Conservation (phyloP, 768 basidiomycete genomes). For the Lepiota brunneoincarnata region DNA sequence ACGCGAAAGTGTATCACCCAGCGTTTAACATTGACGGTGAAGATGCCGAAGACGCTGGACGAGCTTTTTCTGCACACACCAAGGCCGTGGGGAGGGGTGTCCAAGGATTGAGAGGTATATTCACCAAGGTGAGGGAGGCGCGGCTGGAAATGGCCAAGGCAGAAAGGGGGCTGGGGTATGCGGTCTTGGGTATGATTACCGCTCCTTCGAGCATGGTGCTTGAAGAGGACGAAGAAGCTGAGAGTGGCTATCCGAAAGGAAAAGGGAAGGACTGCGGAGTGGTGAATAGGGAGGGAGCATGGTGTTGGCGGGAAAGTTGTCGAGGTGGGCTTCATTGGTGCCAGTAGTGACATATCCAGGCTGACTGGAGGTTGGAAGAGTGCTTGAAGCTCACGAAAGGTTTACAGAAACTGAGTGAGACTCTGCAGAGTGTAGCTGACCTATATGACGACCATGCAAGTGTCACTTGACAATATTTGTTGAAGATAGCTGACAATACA, state of each 20-base stretch:
- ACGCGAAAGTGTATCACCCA: constrained; percentile 78
- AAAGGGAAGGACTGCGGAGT: constrained; percentile 35
- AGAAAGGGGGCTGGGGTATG: constrained; percentile 70
- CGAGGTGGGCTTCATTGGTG: constrained; percentile 43
- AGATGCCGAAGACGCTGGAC: constrained; percentile 58
- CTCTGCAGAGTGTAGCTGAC: constrained; percentile 71
- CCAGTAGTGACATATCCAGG: not conserved
- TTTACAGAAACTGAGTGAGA: constrained; percentile 72
- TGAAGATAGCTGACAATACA: too few species aligned
- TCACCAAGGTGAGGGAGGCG: constrained; percentile 61
- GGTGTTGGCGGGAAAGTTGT: constrained; percentile 87
- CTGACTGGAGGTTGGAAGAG: constrained; percentile 36
- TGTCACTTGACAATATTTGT: too few species aligned
- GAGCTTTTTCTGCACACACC: constrained; percentile 64
- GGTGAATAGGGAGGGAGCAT: constrained; percentile 70
- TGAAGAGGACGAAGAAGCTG: constrained; percentile 46
- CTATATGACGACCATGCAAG: constrained; percentile 77
- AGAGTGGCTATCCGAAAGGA: constrained; percentile 12
- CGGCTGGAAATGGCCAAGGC: constrained; percentile 77
- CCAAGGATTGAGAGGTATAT: constrained; percentile 60
- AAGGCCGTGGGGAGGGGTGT: constrained; percentile 68
- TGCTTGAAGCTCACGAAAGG: constrained; percentile 80
- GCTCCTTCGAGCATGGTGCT: constrained; percentile 51
- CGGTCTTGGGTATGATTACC: constrained; percentile 72
- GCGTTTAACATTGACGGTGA: constrained; percentile 79